Percentiles rank a stretch among this genome's conserved stretches.
These are phyloP conservation scores for Pseudoneurospora amorphoporcata DNA, from an alignment of 495 filamentous ascomycete species.

Conservation along the genomic window DNA sequence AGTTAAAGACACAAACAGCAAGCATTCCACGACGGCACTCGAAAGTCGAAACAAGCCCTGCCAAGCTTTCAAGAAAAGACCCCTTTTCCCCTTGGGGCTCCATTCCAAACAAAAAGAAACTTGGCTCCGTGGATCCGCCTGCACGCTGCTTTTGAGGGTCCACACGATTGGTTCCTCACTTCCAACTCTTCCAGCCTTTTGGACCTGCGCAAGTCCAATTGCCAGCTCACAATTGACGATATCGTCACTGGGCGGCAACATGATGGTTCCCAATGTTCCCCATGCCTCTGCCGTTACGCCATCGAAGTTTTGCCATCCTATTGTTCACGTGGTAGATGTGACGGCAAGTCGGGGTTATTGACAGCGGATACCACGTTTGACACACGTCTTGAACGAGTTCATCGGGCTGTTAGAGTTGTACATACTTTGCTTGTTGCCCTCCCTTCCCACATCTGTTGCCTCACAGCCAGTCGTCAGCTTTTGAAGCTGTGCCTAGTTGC, in stretches of 20 bases:
- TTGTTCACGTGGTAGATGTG: neutral
- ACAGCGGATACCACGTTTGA: neutral
- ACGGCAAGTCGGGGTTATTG: neutral
- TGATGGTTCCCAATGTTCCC: neutral
- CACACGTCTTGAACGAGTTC: neutral
- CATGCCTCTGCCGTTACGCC: neutral
- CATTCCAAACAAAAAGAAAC: neutral
- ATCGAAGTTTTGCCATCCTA: neutral
- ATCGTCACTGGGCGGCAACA: neutral
- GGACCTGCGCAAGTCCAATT: neutral
- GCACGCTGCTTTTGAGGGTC: neutral
- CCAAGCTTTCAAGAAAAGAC: neutral
- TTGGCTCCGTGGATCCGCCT: neutral
- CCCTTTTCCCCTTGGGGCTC: neutral
- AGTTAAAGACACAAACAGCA: neutral
- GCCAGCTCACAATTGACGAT: neutral
- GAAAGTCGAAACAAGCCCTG: neutral
- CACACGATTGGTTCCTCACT: neutral
- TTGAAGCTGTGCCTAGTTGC: neutral
- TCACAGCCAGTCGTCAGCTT: neutral
- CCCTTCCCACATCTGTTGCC: neutral
- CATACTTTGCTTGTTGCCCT: neutral
- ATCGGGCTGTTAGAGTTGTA: neutral
- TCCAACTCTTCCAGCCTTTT: neutral
- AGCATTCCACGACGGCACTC: neutral